These are phyloP conservation scores for Phaseolus coccineus DNA, from an alignment of 331 rosid species.

Conservation along the genomic window DNA sequence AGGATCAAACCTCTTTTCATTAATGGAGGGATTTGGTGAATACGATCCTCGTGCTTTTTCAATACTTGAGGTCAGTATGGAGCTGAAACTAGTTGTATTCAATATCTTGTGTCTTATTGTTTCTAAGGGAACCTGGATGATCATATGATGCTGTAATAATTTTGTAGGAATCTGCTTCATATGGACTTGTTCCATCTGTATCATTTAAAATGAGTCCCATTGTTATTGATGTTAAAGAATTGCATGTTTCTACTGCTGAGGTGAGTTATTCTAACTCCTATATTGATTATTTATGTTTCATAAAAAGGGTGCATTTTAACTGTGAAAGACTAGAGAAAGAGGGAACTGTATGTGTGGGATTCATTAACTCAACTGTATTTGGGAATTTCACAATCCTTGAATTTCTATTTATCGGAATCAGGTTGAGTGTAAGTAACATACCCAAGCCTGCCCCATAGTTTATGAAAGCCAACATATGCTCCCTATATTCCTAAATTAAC, in stretches of 20 bases:
- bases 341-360: slow-evolving; percentile 25
- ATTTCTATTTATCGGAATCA: slow-evolving; percentile 9
- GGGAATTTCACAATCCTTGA: not conserved
- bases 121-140: slow-evolving; percentile 42
- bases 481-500: slow-evolving; percentile 5
- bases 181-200: slow-evolving; percentile 79
- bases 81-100: slow-evolving; percentile 37
- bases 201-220: slow-evolving; percentile 78
- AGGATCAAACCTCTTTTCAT: slow-evolving; percentile 72
- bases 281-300: slow-evolving; percentile 34
- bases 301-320: slow-evolving; percentile 32
- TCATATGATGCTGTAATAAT: slow-evolving; percentile 41
- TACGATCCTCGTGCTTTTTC: slow-evolving; percentile 93
- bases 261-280: slow-evolving; percentile 56
- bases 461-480: slow-evolving; percentile 7
- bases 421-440: slow-evolving; percentile 14
- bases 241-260: slow-evolving; percentile 75
- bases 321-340: slow-evolving; percentile 28
- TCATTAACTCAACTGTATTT: slow-evolving; percentile 33
- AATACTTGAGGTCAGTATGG: slow-evolving; percentile 80
- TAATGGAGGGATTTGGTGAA: slow-evolving; percentile 93
- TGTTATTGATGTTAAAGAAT: slow-evolving; percentile 72
- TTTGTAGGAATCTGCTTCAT: slow-evolving; percentile 92
- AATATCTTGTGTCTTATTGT: slow-evolving; percentile 17
- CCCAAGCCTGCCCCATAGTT: slow-evolving; percentile 22